Evolutionary conservation across 306 rosid species (phyloP).

Genomic region (Vigna hirtella): DNA sequence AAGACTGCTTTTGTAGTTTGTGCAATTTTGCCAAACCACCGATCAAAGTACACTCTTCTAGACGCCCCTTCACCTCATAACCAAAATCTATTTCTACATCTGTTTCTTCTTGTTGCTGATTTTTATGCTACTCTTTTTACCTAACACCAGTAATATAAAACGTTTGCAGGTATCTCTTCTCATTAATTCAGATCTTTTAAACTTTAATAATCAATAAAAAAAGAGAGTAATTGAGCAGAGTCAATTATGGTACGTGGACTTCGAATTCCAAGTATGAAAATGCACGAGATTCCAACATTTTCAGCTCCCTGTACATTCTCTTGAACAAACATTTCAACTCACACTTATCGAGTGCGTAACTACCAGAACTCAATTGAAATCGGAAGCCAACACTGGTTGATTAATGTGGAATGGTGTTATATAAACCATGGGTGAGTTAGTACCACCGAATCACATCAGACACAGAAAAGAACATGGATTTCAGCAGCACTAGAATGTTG

Average conservation of each 20-base stretch:
- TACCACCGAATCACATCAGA: neutral
- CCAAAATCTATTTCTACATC: neutral
- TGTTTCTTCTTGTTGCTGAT: neutral
- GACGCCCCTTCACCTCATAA: neutral
- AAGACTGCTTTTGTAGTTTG: neutral
- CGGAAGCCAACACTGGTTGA: neutral
- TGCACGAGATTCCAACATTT: neutral
- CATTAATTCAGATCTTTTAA: neutral
- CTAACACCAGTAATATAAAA: neutral
- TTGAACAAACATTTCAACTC: neutral
- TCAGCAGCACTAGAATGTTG: neutral
- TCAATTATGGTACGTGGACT: constrained; percentile 20
- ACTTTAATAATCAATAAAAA: neutral
- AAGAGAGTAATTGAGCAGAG: neutral
- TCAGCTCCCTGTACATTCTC: neutral
- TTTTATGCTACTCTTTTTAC: neutral
- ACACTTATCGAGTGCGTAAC: constrained; percentile 31
- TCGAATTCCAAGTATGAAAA: constrained; percentile 35
- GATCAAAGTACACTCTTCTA: constrained; percentile 5
- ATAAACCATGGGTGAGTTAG: constrained; percentile 1
- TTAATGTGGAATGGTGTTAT: constrained; percentile 12
- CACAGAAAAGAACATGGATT: neutral
- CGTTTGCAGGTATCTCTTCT: too few species aligned
- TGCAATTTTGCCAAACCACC: constrained; percentile 42
- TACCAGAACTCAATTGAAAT: constrained; percentile 44